A percentile compares a stretch with the other conserved stretches of the same genome.
These are phyloP conservation scores for Puccinia horiana DNA, from an alignment of 1,284 basidiomycete genomes.

Conservation along the genomic window DNA sequence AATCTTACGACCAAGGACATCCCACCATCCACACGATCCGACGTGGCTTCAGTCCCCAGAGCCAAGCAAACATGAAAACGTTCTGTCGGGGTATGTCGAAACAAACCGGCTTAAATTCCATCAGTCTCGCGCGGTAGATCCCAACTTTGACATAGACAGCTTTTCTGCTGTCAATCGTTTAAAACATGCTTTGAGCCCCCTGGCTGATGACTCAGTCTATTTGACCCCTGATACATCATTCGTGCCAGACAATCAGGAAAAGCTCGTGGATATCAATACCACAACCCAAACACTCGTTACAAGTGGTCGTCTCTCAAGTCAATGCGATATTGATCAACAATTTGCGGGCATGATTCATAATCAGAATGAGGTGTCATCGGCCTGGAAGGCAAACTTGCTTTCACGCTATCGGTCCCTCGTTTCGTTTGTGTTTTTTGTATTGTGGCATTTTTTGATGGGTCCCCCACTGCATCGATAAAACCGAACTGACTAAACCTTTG, in stretches of 20 bases:
- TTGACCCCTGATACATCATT: slow-evolving; percentile 5
- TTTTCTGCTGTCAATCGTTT: background rate
- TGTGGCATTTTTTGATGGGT: too few species aligned
- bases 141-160: background rate
- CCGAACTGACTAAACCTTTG: background rate
- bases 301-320: background rate
- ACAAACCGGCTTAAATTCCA: background rate
- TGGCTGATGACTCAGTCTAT: slow-evolving; percentile 14
- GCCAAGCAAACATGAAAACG: background rate
- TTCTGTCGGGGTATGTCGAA: background rate
- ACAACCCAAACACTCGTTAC: background rate
- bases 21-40: background rate
- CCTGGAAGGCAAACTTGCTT: background rate
- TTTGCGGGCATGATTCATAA: background rate
- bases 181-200: background rate
- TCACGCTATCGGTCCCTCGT: background rate
- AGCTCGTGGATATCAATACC: background rate
- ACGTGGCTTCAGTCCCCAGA: background rate
- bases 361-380: background rate
- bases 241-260: background rate
- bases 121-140: background rate
- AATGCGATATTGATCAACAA: background rate
- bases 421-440: slow-evolving; percentile 17
- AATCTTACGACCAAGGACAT: slow-evolving; percentile 2
- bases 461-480: background rate